Evolutionary conservation across 768 basidiomycete genomes (phyloP).

Genomic region (Tricholoma flavovirens): DNA sequence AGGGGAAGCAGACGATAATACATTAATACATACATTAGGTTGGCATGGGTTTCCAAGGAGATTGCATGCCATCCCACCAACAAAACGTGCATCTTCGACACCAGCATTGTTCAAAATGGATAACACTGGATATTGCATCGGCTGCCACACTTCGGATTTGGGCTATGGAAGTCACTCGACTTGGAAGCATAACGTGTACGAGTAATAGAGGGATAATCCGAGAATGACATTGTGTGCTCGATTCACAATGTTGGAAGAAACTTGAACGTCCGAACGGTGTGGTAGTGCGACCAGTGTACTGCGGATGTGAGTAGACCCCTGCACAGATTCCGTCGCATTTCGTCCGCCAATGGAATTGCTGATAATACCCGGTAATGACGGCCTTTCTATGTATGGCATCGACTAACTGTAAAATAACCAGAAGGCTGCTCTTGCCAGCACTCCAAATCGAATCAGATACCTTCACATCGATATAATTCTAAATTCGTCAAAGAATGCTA

Average conservation of each 20-base stretch:
- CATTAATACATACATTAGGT: neutral
- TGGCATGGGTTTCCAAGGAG: constrained; percentile 3
- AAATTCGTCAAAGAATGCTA: no score
- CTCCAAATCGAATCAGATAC: no score
- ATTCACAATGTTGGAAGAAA: neutral
- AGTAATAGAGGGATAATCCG: neutral
- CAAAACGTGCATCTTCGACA: constrained; percentile 4
- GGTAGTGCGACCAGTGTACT: no score
- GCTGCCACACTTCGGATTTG: constrained; percentile 1
- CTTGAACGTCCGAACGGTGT: no score
- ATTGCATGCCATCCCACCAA: constrained; percentile 8
- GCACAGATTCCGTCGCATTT: no score
- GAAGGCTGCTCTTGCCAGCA: no score
- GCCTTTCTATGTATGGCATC: no score
- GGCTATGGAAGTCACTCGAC: neutral
- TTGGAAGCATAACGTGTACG: neutral
- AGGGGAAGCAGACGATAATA: neutral
- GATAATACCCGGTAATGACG: no score
- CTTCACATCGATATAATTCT: no score
- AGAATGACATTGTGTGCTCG: neutral
- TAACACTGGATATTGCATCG: neutral
- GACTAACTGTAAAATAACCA: no score
- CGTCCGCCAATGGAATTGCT: no score
- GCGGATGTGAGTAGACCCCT: no score
- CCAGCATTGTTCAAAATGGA: neutral